Evolutionary conservation across 2,329 filamentous ascomycete species (phyloP).

Genomic region (Fusarium solani-melongenae): DNA sequence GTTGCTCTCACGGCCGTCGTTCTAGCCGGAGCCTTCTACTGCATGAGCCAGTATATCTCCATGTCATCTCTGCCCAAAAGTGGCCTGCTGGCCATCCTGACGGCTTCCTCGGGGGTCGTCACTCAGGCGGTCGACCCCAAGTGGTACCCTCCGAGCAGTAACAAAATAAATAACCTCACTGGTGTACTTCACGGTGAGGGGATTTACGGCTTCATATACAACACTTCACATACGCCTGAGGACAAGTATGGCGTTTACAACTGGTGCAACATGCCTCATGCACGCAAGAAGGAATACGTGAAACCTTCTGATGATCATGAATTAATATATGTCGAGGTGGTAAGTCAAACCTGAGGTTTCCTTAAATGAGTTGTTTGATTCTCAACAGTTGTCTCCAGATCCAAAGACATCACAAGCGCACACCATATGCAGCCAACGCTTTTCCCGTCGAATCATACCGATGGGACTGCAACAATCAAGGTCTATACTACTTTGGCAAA

Average conservation of each 20-base stretch:
- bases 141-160: slow-evolving; percentile 69
- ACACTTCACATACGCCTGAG: slow-evolving; percentile 69
- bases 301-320: slow-evolving; percentile 65
- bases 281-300: slow-evolving; percentile 73
- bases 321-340: slow-evolving; percentile 80
- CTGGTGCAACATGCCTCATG: slow-evolving; percentile 90
- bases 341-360: slow-evolving; percentile 51
- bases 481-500: slow-evolving; percentile 75
- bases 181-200: slow-evolving; percentile 68
- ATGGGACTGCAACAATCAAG: slow-evolving; percentile 79
- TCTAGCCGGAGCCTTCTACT: background rate
- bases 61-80: slow-evolving; percentile 24
- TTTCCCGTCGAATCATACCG: slow-evolving; percentile 79
- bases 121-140: slow-evolving; percentile 51
- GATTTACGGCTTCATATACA: slow-evolving; percentile 79
- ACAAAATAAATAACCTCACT: slow-evolving; percentile 70
- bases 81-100: slow-evolving; percentile 26
- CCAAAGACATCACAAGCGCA: slow-evolving; percentile 87
- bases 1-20: slow-evolving; percentile 13
- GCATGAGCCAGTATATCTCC: slow-evolving; percentile 17
- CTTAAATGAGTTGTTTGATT: background rate
- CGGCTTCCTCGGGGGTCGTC: slow-evolving; percentile 13
- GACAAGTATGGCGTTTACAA: slow-evolving; percentile 75
- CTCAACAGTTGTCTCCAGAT: slow-evolving; percentile 58
- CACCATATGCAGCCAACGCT: slow-evolving; percentile 80